These are phyloP conservation scores for Candida mesenterica DNA, from an alignment of 1,139 yeast species.

Conservation along the genomic window DNA sequence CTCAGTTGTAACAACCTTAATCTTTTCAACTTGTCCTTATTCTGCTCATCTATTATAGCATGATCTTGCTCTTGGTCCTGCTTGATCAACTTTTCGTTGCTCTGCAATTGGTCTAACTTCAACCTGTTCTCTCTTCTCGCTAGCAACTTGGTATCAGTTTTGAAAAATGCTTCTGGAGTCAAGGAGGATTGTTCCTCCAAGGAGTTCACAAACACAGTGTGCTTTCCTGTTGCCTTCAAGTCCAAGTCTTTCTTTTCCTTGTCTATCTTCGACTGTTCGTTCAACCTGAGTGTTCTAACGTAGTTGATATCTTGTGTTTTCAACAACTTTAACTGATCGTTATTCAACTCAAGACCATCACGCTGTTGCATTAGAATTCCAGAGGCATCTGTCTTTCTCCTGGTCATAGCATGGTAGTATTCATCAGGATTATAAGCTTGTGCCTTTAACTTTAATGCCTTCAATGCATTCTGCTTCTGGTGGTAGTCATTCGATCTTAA, in stretches of 20 bases:
- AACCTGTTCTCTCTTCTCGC: slow-evolving; percentile 72
- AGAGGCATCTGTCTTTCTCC: slow-evolving; percentile 57
- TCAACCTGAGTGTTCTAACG: slow-evolving; percentile 69
- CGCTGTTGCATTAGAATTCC: slow-evolving; percentile 71
- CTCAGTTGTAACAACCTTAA: slow-evolving; percentile 55
- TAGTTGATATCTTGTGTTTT: slow-evolving; percentile 91
- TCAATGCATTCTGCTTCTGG: slow-evolving; percentile 80
- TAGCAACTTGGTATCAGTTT: slow-evolving; percentile 66
- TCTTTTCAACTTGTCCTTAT: slow-evolving; percentile 58
- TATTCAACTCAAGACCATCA: slow-evolving; percentile 59
- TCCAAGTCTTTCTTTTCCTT: slow-evolving; percentile 54
- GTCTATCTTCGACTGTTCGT: slow-evolving; percentile 65
- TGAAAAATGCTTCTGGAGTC: slow-evolving; percentile 62
- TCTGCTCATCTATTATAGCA: slow-evolving; percentile 41
- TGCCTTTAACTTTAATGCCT: slow-evolving; percentile 72
- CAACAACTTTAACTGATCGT: slow-evolving; percentile 75
- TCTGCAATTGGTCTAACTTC: slow-evolving; percentile 58
- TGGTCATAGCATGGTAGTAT: slow-evolving; percentile 90
- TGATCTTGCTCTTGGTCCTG: slow-evolving; percentile 27
- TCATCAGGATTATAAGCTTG: slow-evolving; percentile 88
- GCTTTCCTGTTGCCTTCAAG: slow-evolving; percentile 63
- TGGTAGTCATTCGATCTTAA: slow-evolving; percentile 88
- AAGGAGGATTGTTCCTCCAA: slow-evolving; percentile 55
- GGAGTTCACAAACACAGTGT: slow-evolving; percentile 80
- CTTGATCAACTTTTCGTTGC: slow-evolving; percentile 27